Percentiles rank a stretch among this genome's conserved stretches.
phyloP scores from a whole-genome alignment of 2,329 filamentous ascomycete species.

The Talaromyces sp. region DNA sequence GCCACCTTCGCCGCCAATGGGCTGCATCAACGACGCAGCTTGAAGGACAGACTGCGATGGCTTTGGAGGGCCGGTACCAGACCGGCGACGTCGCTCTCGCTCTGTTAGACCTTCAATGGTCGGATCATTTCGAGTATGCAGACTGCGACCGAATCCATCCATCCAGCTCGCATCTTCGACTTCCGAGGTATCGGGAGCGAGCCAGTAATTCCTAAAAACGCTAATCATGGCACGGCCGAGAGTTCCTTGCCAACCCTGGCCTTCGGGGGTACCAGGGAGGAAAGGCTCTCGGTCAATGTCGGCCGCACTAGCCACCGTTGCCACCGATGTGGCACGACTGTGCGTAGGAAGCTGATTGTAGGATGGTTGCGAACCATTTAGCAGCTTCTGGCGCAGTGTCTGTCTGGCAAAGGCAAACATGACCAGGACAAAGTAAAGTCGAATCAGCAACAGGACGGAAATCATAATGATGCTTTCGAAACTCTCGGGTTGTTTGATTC shows the following conservation, averaged over 20 bases:
- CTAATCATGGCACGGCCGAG: constrained; percentile 75
- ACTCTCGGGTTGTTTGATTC: constrained; percentile 63
- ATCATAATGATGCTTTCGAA: constrained; percentile 77
- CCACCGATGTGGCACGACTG: constrained; percentile 45
- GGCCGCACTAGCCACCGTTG: constrained; percentile 46
- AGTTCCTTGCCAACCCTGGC: constrained; percentile 73
- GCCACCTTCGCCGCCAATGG: constrained; percentile 30
- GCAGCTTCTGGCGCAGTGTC: constrained; percentile 67
- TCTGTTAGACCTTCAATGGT: constrained; percentile 47
- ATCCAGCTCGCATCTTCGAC: constrained; percentile 66
- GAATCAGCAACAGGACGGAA: constrained; percentile 66
- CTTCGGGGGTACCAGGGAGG: constrained; percentile 64
- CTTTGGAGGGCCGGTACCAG: constrained; percentile 56
- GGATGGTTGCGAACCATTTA: constrained; percentile 47
- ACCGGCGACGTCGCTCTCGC: constrained; percentile 59
- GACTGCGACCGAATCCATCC: constrained; percentile 53
- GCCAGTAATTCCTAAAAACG: constrained; percentile 74
- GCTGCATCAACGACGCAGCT: constrained; percentile 33
- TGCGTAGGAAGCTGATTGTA: constrained; percentile 40
- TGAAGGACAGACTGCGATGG: constrained; percentile 39
- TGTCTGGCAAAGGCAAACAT: constrained; percentile 79
- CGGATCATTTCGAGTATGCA: constrained; percentile 37
- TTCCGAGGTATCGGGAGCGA: constrained; percentile 51
- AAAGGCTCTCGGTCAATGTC: constrained; percentile 64
- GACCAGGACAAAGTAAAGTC: constrained; percentile 79